Conservation (phyloP, 805 yeast genomes). For the Yarrowia hollandica region DNA sequence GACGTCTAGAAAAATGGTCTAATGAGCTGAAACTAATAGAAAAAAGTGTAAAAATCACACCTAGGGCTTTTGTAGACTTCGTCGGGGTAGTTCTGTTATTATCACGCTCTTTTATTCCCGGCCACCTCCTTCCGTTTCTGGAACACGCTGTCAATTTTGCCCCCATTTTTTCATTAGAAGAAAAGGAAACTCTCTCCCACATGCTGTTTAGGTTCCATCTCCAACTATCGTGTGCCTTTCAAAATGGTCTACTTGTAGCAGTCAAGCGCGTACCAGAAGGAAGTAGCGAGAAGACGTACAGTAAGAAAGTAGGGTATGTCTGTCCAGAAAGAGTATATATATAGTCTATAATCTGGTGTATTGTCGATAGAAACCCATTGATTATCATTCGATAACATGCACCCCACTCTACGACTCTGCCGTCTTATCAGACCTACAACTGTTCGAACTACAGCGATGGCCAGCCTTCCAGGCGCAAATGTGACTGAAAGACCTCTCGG, state of each 20-base stretch:
- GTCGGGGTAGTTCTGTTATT: too few relatives aligned
- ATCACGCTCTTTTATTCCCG: neutral
- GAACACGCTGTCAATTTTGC: neutral
- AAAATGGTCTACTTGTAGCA: neutral
- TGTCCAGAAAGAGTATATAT: neutral
- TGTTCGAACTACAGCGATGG: neutral
- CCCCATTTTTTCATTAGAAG: neutral
- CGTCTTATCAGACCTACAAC: neutral
- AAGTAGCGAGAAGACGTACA: neutral
- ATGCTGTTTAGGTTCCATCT: slow-evolving; percentile 1
- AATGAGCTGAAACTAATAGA: too few relatives aligned
- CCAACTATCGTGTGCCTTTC: neutral
- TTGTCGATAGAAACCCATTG: neutral
- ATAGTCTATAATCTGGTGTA: neutral
- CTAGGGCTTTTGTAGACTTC: too few relatives aligned
- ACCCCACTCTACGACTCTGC: neutral
- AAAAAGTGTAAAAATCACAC: too few relatives aligned
- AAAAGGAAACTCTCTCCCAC: slow-evolving; percentile 24
- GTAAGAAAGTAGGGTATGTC: too few relatives aligned
- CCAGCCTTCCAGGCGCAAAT: neutral
- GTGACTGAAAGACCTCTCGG: neutral
- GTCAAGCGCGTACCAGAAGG: neutral
- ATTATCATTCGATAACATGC: neutral
- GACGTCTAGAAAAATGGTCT: too few relatives aligned
- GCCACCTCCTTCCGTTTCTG: slow-evolving; percentile 8